Evolutionary conservation across 1,284 basidiomycete genomes (phyloP).

Genomic region (Agaricales sp.): DNA sequence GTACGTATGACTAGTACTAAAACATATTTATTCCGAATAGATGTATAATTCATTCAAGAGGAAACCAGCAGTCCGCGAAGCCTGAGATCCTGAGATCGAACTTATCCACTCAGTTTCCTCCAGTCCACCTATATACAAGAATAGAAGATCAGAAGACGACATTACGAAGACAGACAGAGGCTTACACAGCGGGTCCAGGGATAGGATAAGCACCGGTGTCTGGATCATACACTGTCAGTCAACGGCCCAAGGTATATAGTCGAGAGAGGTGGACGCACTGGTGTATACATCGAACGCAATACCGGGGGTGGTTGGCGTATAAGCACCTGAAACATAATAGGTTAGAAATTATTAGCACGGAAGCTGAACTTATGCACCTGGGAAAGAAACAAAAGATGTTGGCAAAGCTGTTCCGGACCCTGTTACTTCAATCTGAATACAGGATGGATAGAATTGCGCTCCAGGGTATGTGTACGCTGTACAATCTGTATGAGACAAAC

Average conservation of each 20-base stretch:
- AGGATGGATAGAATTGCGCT: slow-evolving; percentile 32
- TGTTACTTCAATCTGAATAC: slow-evolving; percentile 40
- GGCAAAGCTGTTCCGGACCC: slow-evolving; percentile 37
- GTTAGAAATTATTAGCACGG: not conserved
- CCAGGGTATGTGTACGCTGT: slow-evolving; percentile 27
- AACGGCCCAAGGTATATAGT: not conserved
- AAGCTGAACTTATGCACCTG: slow-evolving; percentile 15
- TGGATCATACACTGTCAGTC: not conserved
- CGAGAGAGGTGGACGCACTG: slow-evolving; percentile 4
- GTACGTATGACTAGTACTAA: no score
- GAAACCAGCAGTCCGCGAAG: no score
- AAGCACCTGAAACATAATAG: slow-evolving; percentile 27
- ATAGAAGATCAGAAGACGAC: not conserved
- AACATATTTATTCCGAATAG: no score
- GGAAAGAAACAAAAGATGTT: slow-evolving; percentile 41
- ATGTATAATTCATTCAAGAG: no score
- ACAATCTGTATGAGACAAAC: slow-evolving; percentile 4
- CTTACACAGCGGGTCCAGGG: slow-evolving; percentile 1
- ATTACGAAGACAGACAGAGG: not conserved
- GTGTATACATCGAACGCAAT: slow-evolving; percentile 30
- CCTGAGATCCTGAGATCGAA: no score
- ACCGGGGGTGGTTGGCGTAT: slow-evolving; percentile 34
- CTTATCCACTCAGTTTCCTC: slow-evolving; percentile 1
- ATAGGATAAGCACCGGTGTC: not conserved
- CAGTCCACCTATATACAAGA: not conserved